phyloP scores from a whole-genome alignment of 768 basidiomycete genomes.

The Tremella fuciformis region DNA sequence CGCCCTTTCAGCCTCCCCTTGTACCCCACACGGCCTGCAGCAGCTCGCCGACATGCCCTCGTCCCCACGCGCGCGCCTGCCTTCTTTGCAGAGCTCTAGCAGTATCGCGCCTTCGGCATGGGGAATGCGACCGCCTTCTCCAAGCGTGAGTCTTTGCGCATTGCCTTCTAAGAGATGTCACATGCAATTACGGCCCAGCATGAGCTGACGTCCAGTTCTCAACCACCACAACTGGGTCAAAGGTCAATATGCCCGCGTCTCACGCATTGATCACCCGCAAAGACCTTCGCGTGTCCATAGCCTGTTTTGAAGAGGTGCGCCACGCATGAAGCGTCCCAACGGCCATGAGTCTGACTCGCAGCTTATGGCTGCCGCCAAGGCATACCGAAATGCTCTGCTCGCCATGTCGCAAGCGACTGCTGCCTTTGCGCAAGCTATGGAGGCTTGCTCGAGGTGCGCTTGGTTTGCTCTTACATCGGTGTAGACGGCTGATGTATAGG shows the following conservation, averaged over 20 bases:
- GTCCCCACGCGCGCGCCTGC: background rate
- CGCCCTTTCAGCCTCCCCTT: too few species aligned
- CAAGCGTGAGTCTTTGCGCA: constrained; percentile 34
- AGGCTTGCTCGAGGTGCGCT: constrained; percentile 73
- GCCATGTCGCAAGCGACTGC: constrained; percentile 79
- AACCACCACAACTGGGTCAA: constrained; percentile 46
- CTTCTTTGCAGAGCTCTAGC: constrained; percentile 7
- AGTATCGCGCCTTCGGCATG: constrained; percentile 27
- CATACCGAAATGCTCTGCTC: constrained; percentile 75
- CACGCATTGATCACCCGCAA: constrained; percentile 47
- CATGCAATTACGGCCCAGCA: background rate
- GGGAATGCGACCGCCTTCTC: constrained; percentile 40
- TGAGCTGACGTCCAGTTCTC: constrained; percentile 34
- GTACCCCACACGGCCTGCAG: too few species aligned
- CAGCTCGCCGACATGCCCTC: background rate
- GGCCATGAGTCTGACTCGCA: constrained; percentile 42
- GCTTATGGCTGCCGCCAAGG: constrained; percentile 72
- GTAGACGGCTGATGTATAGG: constrained; percentile 51
- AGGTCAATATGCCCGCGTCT: constrained; percentile 36
- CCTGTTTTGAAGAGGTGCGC: constrained; percentile 47
- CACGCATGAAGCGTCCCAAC: background rate
- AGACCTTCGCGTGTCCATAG: constrained; percentile 46
- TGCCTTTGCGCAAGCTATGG: constrained; percentile 79
- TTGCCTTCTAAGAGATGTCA: background rate
- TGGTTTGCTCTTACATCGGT: background rate